phyloP scores from a whole-genome alignment of 352 stramenopile genomes.

The Phytophthora europaea region DNA sequence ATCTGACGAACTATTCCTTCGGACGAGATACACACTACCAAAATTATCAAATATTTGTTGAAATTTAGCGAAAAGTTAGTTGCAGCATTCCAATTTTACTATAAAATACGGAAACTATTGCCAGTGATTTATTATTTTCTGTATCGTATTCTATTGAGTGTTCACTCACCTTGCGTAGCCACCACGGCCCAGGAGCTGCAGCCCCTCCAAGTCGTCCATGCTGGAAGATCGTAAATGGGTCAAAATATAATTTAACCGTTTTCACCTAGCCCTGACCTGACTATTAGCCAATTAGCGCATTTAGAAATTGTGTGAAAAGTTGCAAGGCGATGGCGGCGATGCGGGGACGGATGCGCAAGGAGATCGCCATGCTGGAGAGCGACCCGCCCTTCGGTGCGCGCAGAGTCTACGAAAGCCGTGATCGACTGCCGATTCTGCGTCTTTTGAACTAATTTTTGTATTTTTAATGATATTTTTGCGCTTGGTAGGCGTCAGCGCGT shows the following conservation, averaged over 20 bases:
- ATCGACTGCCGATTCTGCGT: not conserved
- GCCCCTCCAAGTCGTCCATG: slow-evolving; percentile 64
- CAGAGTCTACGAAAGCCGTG: not conserved
- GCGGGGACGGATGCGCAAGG: slow-evolving; percentile 83
- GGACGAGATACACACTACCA: slow-evolving; percentile 66
- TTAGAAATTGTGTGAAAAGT: no score
- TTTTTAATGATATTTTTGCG: not conserved
- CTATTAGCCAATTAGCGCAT: not conserved
- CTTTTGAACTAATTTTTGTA: not conserved
- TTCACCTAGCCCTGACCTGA: not conserved
- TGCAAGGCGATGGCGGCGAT: slow-evolving; percentile 74
- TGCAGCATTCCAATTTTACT: not conserved
- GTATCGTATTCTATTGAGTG: not conserved
- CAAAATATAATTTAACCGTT: not conserved
- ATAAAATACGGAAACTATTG: no score
- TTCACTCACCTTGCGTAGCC: slow-evolving; percentile 64
- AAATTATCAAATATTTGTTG: not conserved
- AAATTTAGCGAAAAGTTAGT: not conserved
- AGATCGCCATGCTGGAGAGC: slow-evolving; percentile 86
- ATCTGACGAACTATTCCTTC: slow-evolving; percentile 23
- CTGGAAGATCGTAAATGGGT: slow-evolving; percentile 22
- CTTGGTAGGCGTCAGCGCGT: slow-evolving; percentile 72
- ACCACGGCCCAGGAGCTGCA: slow-evolving; percentile 65
- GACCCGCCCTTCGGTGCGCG: slow-evolving; percentile 75
- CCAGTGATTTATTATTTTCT: not conserved